Base-by-base conservation (phyloP, 2,329 filamentous ascomycete genomes). In the Calonectria naviculata region DNA sequence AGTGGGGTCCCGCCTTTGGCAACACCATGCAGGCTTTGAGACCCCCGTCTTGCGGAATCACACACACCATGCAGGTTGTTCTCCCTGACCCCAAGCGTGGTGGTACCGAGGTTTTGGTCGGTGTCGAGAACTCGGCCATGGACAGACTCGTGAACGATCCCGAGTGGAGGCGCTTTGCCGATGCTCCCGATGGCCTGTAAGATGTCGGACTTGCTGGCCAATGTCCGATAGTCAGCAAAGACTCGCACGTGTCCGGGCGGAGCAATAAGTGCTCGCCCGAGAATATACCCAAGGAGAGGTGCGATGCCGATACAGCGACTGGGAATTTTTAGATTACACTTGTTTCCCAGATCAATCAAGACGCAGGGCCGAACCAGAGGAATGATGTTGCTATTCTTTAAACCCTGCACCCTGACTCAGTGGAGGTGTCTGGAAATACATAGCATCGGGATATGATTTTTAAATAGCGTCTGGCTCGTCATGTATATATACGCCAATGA, bases 11-110 rank as follows among this genome's bases (percentile, higher is more conserved):
- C 12, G 69, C 65, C 5, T 64, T 71, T 24, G 69, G 69, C 34
- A 54, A 38, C 41, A 65, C 36, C 49, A 71, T 71, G 42, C 15
- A 65, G 28, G 65, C 69, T 6, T 8, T 71, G 60, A 41, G 69
- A 24, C 58, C 61, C 6, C 60, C 69, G 2, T 38, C 65, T 6
- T 67, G 67, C n/a, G 69, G 69, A 52, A 47, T 71, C 13, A 71
- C 69, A 29, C 69, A 71, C 52, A 68, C 69, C n/a, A 71, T 71
- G 69, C 69, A 71, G 65, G 36, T 71, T 13, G 65, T 71, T 9
- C 65, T 71, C 6, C 69, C 69, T 5, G 69, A 71, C 44, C 65
- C 68, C 28, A 67, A 71, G 52, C 65, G 26, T 52, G 69, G 65
- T 12, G 69, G 69, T 13, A n/a, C 52, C 2, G 69, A 71, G 69